Evolutionary conservation across 305 asterid species (phyloP).

Genomic region (Striga hermonthica): DNA sequence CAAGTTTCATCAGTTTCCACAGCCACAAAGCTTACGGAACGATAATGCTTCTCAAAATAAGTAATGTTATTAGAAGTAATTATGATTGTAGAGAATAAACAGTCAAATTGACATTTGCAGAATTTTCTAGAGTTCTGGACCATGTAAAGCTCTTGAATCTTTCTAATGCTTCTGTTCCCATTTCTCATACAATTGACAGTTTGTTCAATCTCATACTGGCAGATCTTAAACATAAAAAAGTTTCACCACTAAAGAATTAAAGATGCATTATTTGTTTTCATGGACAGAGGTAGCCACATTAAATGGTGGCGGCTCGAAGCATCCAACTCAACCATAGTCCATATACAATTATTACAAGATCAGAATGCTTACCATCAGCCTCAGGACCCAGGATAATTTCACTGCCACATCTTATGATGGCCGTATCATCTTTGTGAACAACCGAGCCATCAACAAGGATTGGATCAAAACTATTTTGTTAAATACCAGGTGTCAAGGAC

Average conservation of each 20-base stretch:
- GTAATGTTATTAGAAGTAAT: no score
- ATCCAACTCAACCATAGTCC: slow-evolving; percentile 12
- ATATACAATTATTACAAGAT: slow-evolving; percentile 8
- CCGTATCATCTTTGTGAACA: slow-evolving; percentile 55
- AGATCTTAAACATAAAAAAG: no score
- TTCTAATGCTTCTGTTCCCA: not conserved
- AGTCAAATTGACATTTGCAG: not conserved
- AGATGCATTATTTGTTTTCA: not conserved
- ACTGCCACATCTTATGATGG: slow-evolving; percentile 69
- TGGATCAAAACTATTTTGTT: slow-evolving; percentile 43
- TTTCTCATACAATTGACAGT: not conserved
- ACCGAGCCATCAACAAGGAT: slow-evolving; percentile 65
- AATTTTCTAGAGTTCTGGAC: no score
- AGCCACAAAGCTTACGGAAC: no score
- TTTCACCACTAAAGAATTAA: not conserved
- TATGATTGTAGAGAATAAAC: no score
- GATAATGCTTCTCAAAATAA: no score
- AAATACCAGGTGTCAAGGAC: slow-evolving; percentile 31
- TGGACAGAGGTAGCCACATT: not conserved
- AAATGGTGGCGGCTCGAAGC: not conserved
- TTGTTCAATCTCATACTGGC: not conserved
- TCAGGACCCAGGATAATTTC: slow-evolving; percentile 68
- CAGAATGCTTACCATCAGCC: slow-evolving; percentile 46
- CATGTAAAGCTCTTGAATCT: not conserved
- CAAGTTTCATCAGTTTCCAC: no score